phyloP scores from a whole-genome alignment of 495 filamentous ascomycete species.

The Trichodelitschia bisporula region DNA sequence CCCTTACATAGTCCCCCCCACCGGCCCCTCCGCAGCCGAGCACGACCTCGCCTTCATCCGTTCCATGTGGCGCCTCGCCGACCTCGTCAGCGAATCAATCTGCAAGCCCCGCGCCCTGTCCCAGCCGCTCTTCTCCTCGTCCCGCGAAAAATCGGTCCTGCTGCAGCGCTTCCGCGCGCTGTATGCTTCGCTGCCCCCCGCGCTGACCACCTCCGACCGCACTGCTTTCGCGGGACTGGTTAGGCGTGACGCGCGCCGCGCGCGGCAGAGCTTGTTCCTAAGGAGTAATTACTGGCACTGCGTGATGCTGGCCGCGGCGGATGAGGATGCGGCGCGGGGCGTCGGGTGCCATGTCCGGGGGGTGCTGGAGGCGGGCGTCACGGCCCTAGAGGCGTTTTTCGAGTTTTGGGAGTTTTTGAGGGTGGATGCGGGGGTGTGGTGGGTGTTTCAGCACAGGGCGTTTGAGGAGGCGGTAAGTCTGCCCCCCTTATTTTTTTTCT shows the following conservation, averaged over 20 bases:
- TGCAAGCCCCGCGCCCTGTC: constrained; percentile 40
- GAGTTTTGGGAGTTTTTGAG: constrained; percentile 35
- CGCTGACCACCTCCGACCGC: constrained; percentile 31
- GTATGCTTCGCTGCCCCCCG: constrained; percentile 34
- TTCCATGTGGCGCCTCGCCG: constrained; percentile 46
- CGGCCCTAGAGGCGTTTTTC: constrained; percentile 38
- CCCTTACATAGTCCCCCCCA: constrained; percentile 16
- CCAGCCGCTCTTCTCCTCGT: constrained; percentile 32
- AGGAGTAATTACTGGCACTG: constrained; percentile 51
- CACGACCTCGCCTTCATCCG: constrained; percentile 37
- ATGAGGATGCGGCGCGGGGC: constrained; percentile 30
- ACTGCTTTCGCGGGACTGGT: constrained; percentile 20
- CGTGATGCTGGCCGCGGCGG: constrained; percentile 40
- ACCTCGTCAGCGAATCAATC: constrained; percentile 42
- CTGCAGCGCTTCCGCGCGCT: constrained; percentile 34
- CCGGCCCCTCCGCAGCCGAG: constrained; percentile 22
- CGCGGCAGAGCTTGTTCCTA: constrained; percentile 42
- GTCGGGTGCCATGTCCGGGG: constrained; percentile 28
- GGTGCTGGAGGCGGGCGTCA: constrained; percentile 43
- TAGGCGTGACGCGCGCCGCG: constrained; percentile 29
- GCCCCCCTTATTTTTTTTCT: not conserved
- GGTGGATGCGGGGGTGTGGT: constrained; percentile 45
- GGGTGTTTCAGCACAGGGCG: constrained; percentile 50
- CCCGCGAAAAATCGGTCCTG: constrained; percentile 32
- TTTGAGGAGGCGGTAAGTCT: constrained; percentile 38